Evolutionary conservation across 805 yeast genomes (phyloP), one percentile per base, ranked within the genome.

Genomic region (Wickerhamomyces strasburgensis): DNA sequence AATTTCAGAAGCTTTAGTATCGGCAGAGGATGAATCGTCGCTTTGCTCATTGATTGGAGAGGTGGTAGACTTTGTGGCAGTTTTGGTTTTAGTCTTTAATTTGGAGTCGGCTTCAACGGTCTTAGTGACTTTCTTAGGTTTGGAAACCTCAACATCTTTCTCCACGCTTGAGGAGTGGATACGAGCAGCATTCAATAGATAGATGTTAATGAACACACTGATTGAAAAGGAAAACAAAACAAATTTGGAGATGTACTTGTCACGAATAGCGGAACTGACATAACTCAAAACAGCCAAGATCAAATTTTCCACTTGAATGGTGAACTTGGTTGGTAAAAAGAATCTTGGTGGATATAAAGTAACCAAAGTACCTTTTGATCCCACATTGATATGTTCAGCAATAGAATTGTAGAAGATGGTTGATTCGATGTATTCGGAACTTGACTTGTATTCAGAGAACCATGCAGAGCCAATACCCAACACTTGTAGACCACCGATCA

Each of bases 121-220:
- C 45, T 62, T 68, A 31, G 65, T 62, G 34, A 58, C 58, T 23
- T 33, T 34, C 39, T 43, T 38, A 34, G 47, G 47, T 37, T 73
- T 61, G 36, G 45, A 51, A 18, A 38, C 29, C 31, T 50, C 49
- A 30, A 51, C 39, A 27, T 40, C 48, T 14, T 43, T 44, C 27
- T 44, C 54, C 27, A 51, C 65, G 38, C 60, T 55, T 31, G 58
- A 60, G 7, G 75, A 67, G 49, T 82, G 84, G 37, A 72, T 68
- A 58, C 84, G 74, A n/a, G 95, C 83, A 39, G 86, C 93, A 52
- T 87, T 86, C 58, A 90, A 72, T 48, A 93, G 70, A 60, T 89
- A 90, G 34, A 84, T 78, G 58, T 93, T 93, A 46, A 85, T 78
- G 5, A 83, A 78, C 38, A 86, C 73, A 47, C 95, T 84, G 46